Percentiles rank a stretch among this genome's conserved stretches.
phyloP scores from a whole-genome alignment of 2,329 filamentous ascomycete species.

The Penicillium sumatraense region DNA sequence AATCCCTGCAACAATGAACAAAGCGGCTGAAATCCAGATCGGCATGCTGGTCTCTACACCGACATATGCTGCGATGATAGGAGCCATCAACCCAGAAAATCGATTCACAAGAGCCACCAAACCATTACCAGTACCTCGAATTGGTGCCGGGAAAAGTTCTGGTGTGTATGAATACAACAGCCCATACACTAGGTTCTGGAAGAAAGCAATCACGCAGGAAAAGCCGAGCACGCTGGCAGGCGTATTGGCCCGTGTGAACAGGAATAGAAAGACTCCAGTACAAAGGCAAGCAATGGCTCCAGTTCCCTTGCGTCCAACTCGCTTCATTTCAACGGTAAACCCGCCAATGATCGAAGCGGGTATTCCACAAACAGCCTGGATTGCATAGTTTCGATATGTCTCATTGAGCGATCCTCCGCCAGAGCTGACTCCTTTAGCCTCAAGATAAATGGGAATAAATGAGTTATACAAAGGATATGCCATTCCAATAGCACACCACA shows the following conservation, averaged over 20 bases:
- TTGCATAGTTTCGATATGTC: constrained; percentile 1
- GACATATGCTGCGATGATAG: background rate
- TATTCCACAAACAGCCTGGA: constrained; percentile 1
- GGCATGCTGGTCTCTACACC: background rate
- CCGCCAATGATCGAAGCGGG: background rate
- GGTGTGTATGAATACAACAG: background rate
- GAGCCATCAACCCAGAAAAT: background rate
- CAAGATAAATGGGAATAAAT: background rate
- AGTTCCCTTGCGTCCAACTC: background rate
- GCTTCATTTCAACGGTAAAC: background rate
- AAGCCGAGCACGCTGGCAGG: background rate
- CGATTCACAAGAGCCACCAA: background rate
- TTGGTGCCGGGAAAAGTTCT: background rate
- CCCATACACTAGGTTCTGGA: background rate
- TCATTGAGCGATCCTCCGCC: background rate
- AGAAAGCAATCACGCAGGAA: background rate
- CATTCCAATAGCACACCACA: background rate
- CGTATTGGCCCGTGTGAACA: background rate
- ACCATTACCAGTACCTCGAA: background rate
- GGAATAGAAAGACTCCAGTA: background rate
- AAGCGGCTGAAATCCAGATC: background rate
- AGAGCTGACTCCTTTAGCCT: background rate
- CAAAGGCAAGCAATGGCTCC: background rate
- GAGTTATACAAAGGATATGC: constrained; percentile 2
- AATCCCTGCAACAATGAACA: background rate